phyloP scores from a whole-genome alignment of 164 flowering plant species.

The Vitis riparia region DNA sequence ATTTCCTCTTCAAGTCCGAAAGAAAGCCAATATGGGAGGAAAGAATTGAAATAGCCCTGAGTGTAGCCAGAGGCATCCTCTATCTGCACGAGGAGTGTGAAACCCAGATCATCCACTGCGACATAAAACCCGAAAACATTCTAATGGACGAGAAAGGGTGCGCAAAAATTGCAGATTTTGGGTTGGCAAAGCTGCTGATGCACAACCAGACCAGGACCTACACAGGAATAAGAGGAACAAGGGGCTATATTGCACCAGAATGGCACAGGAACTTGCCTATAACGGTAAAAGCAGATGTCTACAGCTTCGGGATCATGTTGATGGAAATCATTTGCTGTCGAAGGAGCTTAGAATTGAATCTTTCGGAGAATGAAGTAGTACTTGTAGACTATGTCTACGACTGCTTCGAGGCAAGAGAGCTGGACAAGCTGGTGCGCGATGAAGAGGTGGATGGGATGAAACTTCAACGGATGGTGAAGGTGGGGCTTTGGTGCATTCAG shows the following conservation, averaged over 20 bases:
- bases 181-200: constrained; percentile 20
- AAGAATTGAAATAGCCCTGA: constrained; percentile 1
- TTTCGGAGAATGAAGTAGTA: constrained; percentile 7
- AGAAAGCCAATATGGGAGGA: constrained; percentile 6
- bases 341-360: constrained; percentile 6
- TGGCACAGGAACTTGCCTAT: constrained; percentile 22
- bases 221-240: constrained; percentile 18
- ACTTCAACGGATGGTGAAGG: constrained; percentile 12
- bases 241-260: constrained; percentile 18
- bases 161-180: constrained; percentile 20
- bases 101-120: constrained; percentile 20
- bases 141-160: constrained; percentile 11
- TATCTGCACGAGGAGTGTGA: constrained; percentile 22
- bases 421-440: constrained; percentile 12
- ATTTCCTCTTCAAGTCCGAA: constrained; percentile 3
- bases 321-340: constrained; percentile 18
- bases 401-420: constrained; percentile 9
- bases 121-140: constrained; percentile 22
- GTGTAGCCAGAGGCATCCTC: constrained; percentile 10
- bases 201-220: constrained; percentile 12
- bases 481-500: constrained; percentile 20
- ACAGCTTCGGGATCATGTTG: constrained; percentile 22
- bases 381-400: constrained; percentile 17
- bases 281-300: constrained; percentile 22
- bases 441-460: constrained; percentile 7